Conservation (phyloP, 768 basidiomycete genomes). For the Epithele typhae region DNA sequence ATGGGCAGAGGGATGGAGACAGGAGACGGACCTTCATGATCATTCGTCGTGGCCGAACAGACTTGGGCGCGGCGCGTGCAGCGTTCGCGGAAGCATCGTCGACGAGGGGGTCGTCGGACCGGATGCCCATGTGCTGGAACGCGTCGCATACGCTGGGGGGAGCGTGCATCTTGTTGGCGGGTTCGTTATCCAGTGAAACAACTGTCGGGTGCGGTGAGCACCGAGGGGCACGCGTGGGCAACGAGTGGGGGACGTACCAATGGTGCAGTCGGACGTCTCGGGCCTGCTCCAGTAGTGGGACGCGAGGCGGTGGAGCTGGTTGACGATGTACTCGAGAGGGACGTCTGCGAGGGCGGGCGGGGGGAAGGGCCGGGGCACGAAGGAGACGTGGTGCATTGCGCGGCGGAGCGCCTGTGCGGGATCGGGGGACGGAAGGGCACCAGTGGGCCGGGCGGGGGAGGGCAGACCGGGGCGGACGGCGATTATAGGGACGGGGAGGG, state of each 20-base stretch:
- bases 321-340: constrained; percentile 69
- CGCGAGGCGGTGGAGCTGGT: constrained; percentile 64
- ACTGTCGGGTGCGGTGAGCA: constrained; percentile 13
- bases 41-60: constrained; percentile 34
- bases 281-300: constrained; percentile 69
- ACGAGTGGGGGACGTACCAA: constrained; percentile 40
- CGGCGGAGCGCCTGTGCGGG: constrained; percentile 16
- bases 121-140: constrained; percentile 15
- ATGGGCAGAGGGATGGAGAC: no score
- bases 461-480: constrained; percentile 4
- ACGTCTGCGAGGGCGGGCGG: constrained; percentile 58
- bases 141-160: constrained; percentile 12
- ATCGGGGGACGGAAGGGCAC: constrained; percentile 11
- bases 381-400: constrained; percentile 31
- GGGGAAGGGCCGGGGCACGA: constrained; percentile 57
- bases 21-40: constrained; percentile 51
- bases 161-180: constrained; percentile 13
- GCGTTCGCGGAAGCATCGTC: constrained; percentile 3
- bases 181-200: constrained; percentile 20
- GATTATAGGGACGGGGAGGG: constrained; percentile 14
- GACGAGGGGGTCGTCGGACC: constrained; percentile 6
- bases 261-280: constrained; percentile 75
- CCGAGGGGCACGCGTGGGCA: neutral
- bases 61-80: constrained; percentile 30
- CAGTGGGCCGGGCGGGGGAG: constrained; percentile 14